Percentiles rank a stretch among this genome's conserved stretches.
These are phyloP conservation scores for Leccinum truebloodii DNA, from an alignment of 768 basidiomycete genomes.

Conservation along the genomic window DNA sequence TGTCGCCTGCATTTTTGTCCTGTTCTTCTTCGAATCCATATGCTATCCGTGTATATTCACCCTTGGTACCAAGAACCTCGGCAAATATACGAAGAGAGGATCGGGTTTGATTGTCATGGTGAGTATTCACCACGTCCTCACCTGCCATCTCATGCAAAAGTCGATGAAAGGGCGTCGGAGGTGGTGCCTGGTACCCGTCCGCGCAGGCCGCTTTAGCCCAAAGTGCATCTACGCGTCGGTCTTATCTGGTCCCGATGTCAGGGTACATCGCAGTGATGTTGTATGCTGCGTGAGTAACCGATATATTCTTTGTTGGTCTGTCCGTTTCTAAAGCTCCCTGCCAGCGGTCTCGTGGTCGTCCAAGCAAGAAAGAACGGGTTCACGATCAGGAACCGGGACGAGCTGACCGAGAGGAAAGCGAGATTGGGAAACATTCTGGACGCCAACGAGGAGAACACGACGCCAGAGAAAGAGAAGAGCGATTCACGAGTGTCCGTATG, in stretches of 20 bases:
- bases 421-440: background rate
- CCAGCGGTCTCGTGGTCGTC: slow-evolving; percentile 55
- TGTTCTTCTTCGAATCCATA: slow-evolving; percentile 79
- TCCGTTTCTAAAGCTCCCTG: background rate
- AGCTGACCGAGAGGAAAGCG: slow-evolving; percentile 31
- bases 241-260: slow-evolving; percentile 60
- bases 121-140: slow-evolving; percentile 1
- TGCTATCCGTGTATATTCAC: slow-evolving; percentile 74
- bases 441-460: slow-evolving; percentile 4
- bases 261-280: slow-evolving; percentile 59
- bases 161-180: slow-evolving; percentile 51
- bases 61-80: slow-evolving; percentile 63
- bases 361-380: slow-evolving; percentile 52
- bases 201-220: slow-evolving; percentile 61
- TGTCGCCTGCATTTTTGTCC: slow-evolving; percentile 58
- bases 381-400: slow-evolving; percentile 49
- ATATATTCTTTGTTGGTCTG: background rate
- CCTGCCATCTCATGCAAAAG: background rate
- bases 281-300: slow-evolving; percentile 51
- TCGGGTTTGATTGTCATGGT: slow-evolving; percentile 68
- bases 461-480: slow-evolving; percentile 20
- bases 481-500: slow-evolving; percentile 14
- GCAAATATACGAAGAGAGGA: slow-evolving; percentile 58
- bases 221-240: slow-evolving; percentile 46
- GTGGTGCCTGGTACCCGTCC: slow-evolving; percentile 69